A percentile compares a stretch with the other conserved stretches of the same genome.
Evolutionary conservation across 352 stramenopile genomes (phyloP).

Genomic region (Stramenopiles sp.): DNA sequence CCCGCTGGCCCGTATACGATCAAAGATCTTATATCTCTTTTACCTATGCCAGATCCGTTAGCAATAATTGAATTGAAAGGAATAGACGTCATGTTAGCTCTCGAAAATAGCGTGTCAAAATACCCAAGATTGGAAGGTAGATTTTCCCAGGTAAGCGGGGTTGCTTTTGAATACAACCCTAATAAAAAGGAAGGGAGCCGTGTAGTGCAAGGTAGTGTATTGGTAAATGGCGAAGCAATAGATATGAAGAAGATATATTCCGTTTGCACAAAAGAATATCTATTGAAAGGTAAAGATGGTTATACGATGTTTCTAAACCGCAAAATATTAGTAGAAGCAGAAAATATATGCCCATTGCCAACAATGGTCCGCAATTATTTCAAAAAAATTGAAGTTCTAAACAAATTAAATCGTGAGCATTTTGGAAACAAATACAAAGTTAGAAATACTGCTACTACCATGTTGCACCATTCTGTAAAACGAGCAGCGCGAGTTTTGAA

Average conservation of each 20-base stretch:
- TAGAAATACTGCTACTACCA: no score
- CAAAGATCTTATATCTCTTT: slow-evolving; percentile 24
- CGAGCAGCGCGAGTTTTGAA: background rate
- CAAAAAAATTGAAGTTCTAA: slow-evolving; percentile 10
- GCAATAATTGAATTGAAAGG: slow-evolving; percentile 25
- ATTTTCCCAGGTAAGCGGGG: slow-evolving; percentile 28
- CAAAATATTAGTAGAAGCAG: slow-evolving; percentile 22
- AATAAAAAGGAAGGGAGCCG: slow-evolving; percentile 13
- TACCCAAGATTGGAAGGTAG: slow-evolving; percentile 28
- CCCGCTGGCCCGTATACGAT: slow-evolving; percentile 21
- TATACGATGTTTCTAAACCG: slow-evolving; percentile 23
- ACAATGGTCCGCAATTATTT: slow-evolving; percentile 24
- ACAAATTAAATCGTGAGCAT: background rate
- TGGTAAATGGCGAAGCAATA: slow-evolving; percentile 13
- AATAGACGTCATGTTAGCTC: slow-evolving; percentile 19
- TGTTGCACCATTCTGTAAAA: background rate
- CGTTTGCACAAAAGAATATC: slow-evolving; percentile 25
- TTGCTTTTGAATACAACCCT: slow-evolving; percentile 29
- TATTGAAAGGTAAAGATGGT: slow-evolving; percentile 28
- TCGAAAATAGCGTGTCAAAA: slow-evolving; percentile 32
- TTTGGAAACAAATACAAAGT: background rate
- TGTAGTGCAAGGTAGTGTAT: slow-evolving; percentile 11
- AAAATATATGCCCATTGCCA: slow-evolving; percentile 22
- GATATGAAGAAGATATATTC: slow-evolving; percentile 10
- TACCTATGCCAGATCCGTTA: slow-evolving; percentile 27